A percentile compares a stretch with the other conserved stretches of the same genome.
These are phyloP conservation scores for Zizania latifolia DNA, from an alignment of 176 grass and related monocot species.

Conservation along the genomic window DNA sequence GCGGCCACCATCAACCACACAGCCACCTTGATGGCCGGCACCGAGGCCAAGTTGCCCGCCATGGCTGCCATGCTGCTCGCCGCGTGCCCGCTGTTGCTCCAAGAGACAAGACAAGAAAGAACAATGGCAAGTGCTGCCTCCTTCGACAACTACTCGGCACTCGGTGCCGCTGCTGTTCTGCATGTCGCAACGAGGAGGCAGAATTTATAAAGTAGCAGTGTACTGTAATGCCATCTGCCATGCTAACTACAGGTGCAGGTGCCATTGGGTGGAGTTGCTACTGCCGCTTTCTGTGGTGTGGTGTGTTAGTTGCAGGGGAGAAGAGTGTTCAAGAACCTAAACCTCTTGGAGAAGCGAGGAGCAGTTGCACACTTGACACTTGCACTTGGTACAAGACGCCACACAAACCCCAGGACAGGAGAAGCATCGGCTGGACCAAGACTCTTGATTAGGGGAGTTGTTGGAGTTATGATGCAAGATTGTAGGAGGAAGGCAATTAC, in stretches of 20 bases:
- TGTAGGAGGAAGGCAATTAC: background rate
- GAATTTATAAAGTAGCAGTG: background rate
- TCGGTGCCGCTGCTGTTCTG: background rate
- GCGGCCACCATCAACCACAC: slow-evolving; percentile 30
- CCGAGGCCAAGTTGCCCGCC: background rate
- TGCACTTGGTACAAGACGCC: background rate
- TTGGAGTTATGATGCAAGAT: background rate
- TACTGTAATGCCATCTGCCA: too few relatives aligned
- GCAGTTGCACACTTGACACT: too few relatives aligned
- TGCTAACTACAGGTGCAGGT: background rate
- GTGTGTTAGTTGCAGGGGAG: slow-evolving; percentile 19
- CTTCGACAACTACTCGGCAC: background rate
- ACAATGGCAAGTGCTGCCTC: background rate
- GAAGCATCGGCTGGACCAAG: background rate
- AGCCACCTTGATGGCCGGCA: slow-evolving; percentile 7
- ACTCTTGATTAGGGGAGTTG: background rate
- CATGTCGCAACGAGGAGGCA: background rate
- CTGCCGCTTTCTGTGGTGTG: background rate
- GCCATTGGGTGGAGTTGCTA: slow-evolving; percentile 23
- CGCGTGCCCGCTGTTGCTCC: background rate
- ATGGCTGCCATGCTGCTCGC: too few relatives aligned
- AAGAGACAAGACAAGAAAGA: background rate
- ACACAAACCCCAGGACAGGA: background rate
- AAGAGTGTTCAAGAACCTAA: slow-evolving; percentile 23
- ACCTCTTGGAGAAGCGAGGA: slow-evolving; percentile 25